Base-by-base conservation (phyloP, 2,329 filamentous ascomycete genomes). In the Colletotrichum aenigma region DNA sequence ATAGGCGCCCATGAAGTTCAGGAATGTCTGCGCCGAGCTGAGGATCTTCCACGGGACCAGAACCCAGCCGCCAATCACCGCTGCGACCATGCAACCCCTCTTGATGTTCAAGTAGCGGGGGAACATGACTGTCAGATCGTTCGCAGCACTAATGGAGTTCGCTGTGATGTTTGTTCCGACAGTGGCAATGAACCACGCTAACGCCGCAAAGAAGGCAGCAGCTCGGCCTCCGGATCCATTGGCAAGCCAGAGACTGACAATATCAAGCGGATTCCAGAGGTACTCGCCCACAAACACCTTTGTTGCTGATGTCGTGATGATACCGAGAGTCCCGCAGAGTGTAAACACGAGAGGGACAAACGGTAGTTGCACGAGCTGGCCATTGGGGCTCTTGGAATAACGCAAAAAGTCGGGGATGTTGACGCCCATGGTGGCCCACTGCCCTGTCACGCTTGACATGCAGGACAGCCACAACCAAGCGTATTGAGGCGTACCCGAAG, bases 21-120 rank as follows among this genome's bases (percentile, higher is more conserved):
- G 83, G 78, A 94, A 91, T 2, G 88, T 91, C 3, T 83, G 81
- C 3, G 92, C 92, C 0, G 89, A 91, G 38, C 82, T 86, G 21
- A 93, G 84, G 73, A 94, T 93, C 83, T 93, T 93, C 92, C 92
- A 93, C 3, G 91, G 91, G 1, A 92, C 90, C 36, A 93, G 86
- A 4, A 88, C 87, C 91, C 91, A 93, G 26, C 88, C 89, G 1
- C 83, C 85, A 24, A 91, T 81, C 5, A 92, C 66, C 2, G 89
- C 89, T 7, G 89, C 88, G 58, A 92, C 83, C 36, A 92, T 82
- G 72, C 89, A 89, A 9, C 91, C 91, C 21, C 91, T 88, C 9
- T 84, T 84, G 78, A 93, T 91, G 77, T 92, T 91, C 76, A 92
- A 81, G 79, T 87, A 90, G 32, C 83, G 82, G 1, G 90, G 89